A percentile compares a stretch with the other conserved stretches of the same genome.
These are phyloP conservation scores for Gentiana straminea DNA, from an alignment of 257 asterid genomes.

Conservation along the genomic window DNA sequence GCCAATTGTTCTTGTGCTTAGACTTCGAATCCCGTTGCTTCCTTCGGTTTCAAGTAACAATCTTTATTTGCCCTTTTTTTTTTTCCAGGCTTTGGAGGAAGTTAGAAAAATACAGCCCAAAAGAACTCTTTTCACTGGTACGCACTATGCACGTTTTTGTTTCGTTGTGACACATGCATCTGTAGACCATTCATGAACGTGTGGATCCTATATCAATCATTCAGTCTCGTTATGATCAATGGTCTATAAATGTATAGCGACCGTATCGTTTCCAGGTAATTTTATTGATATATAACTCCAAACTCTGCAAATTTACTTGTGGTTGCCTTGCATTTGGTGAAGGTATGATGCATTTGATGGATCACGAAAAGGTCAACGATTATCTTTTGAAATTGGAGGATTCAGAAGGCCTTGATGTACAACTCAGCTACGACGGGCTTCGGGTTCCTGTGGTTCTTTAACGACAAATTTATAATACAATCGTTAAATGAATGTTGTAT, in stretches of 20 bases:
- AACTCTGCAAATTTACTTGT: neutral
- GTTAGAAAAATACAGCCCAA: slow-evolving; percentile 79
- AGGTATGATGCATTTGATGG: slow-evolving; percentile 99
- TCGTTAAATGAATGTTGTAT: no score
- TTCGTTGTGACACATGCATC: neutral
- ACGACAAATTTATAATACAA: neutral
- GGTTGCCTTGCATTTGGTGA: slow-evolving; percentile 3
- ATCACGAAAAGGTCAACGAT: slow-evolving; percentile 65
- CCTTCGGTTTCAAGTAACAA: neutral
- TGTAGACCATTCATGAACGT: neutral
- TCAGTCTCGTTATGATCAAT: no score
- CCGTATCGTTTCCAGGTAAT: no score
- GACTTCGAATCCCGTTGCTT: neutral
- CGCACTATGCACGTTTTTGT: neutral
- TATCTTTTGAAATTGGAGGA: slow-evolving; percentile 56
- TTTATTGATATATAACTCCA: no score
- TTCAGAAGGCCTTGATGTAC: slow-evolving; percentile 65
- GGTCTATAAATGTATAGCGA: no score
- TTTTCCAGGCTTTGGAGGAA: slow-evolving; percentile 74
- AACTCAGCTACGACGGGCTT: slow-evolving; percentile 91
- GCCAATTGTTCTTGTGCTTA: neutral
- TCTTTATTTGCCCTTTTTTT: neutral
- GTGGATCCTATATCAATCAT: no score
- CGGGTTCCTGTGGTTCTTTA: slow-evolving; percentile 56
- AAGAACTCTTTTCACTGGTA: slow-evolving; percentile 90